Evolutionary conservation across 2,329 filamentous ascomycete genomes (phyloP), one percentile per base, ranked within the genome.

Genomic region (Ophiostoma perfectum): DNA sequence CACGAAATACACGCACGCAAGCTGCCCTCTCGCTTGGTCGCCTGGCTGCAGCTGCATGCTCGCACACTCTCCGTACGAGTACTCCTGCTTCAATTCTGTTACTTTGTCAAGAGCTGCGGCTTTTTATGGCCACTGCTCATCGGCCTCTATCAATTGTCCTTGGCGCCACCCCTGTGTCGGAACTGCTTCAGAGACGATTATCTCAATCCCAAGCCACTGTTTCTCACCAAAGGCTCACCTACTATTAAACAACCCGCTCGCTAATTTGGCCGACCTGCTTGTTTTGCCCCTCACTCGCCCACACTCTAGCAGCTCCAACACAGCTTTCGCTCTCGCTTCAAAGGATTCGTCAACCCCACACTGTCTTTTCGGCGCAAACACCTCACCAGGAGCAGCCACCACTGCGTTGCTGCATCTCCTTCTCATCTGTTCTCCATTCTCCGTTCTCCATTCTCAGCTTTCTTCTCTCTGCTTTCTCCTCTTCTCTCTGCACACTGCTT

Each of bases 301-400:
- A 63, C 39, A 42, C 39, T 38, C 16, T n/a, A 62, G 58, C 58
- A 60, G 55, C 55, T 41, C 36, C 58, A 62, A 41, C 58, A 62
- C 49, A 55, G 49, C 49, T 55, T 55, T 18, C n/a, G 49, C 49
- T 55, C 27, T 18, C n/a, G 58, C 58, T 62, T 63, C 60, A 44
- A 63, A 63, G 60, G 60, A 63, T 42, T 44, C 16, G 16, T 14
- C 38, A 42, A 63, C 60, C 60, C 60, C 60, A 63, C 60, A 63
- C 5, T 18, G 38, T 63, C 60, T 62, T 63, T 41, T 41, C 49
- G 14, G 7, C 49, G 16, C 60, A 63, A 63, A 41, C 58, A 62
- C 58, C 58, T 62, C 58, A 62, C 18, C 12, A 8, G 12, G 12
- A 36, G 27, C 18, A 62, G 12, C n/a, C 58, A 18, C 27, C 27